Evolutionary conservation across 2,329 filamentous ascomycete genomes (phyloP).

Genomic region (Didymosphaeria variabile): DNA sequence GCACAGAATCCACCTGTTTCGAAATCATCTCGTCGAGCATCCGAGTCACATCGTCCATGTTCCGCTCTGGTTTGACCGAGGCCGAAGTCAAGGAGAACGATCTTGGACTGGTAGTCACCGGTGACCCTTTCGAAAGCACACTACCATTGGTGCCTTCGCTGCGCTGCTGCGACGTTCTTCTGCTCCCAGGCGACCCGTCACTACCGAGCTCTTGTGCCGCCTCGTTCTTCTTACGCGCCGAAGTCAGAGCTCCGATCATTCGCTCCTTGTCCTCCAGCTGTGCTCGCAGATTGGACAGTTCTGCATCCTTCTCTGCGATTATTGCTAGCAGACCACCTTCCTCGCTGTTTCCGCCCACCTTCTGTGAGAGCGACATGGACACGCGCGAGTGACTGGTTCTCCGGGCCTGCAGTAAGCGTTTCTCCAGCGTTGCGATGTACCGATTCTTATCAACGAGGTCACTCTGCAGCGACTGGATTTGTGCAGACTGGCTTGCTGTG

Average conservation of each 20-base stretch:
- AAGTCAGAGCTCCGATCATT: constrained; percentile 88
- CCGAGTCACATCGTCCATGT: constrained; percentile 58
- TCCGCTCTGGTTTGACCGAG: constrained; percentile 58
- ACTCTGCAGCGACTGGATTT: constrained; percentile 91
- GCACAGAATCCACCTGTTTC: constrained; percentile 84
- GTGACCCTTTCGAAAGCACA: constrained; percentile 35
- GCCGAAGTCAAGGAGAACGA: constrained; percentile 27
- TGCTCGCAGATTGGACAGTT: constrained; percentile 89
- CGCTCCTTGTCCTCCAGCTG: constrained; percentile 93
- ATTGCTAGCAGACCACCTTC: constrained; percentile 77
- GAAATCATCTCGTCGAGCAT: constrained; percentile 96
- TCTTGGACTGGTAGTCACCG: constrained; percentile 35
- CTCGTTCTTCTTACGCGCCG: constrained; percentile 84
- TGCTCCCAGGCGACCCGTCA: constrained; percentile 46
- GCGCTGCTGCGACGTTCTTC: constrained; percentile 45
- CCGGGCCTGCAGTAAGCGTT: constrained; percentile 87
- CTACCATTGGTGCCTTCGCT: constrained; percentile 44
- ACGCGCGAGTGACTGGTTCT: constrained; percentile 89
- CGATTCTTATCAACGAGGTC: constrained; percentile 96
- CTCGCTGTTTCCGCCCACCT: constrained; percentile 73
- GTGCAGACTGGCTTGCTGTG: constrained; percentile 80
- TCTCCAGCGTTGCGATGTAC: constrained; percentile 94
- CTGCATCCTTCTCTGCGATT: constrained; percentile 87
- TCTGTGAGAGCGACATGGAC: constrained; percentile 75
- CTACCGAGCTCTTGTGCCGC: constrained; percentile 68